phyloP scores from a whole-genome alignment of 495 filamentous ascomycete species.

The Aspergillus panamensis region DNA sequence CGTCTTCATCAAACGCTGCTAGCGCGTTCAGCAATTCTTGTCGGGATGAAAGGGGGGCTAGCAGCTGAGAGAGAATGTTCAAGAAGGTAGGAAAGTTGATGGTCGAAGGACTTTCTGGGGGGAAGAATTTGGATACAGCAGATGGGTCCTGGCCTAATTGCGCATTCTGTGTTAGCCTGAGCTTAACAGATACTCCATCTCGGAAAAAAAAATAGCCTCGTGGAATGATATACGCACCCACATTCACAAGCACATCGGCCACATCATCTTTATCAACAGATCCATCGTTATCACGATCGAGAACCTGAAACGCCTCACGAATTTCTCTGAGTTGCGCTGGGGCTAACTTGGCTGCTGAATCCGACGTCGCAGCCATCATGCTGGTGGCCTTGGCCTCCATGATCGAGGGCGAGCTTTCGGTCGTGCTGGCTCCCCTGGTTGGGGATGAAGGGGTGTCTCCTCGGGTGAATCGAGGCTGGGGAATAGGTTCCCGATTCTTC shows the following conservation, averaged over 20 bases:
- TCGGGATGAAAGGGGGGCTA: conserved; percentile 68
- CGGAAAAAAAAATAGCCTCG: not conserved
- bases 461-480: conserved; percentile 40
- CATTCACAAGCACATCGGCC: conserved; percentile 70
- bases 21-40: conserved; percentile 82
- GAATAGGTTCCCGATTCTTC: conserved; percentile 31
- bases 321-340: conserved; percentile 68
- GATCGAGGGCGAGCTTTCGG: conserved; percentile 27
- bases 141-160: conserved; percentile 51
- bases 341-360: conserved; percentile 60
- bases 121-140: conserved; percentile 72
- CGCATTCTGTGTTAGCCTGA: conserved; percentile 7
- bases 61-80: conserved; percentile 65
- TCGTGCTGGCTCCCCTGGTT: conserved; percentile 37
- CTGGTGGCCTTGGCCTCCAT: conserved; percentile 30
- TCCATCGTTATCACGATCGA: conserved; percentile 79
- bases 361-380: conserved; percentile 31
- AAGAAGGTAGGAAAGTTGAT: conserved; percentile 83
- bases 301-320: conserved; percentile 80
- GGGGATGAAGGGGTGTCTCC: conserved; percentile 45
- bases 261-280: conserved; percentile 73
- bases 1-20: conserved; percentile 91
- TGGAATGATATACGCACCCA: conserved; percentile 48
- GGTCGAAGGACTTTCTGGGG: conserved; percentile 57
- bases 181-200: not conserved